Evolutionary conservation across 1,139 yeast genomes (phyloP).

Genomic region (Starmera stellimalicola): DNA sequence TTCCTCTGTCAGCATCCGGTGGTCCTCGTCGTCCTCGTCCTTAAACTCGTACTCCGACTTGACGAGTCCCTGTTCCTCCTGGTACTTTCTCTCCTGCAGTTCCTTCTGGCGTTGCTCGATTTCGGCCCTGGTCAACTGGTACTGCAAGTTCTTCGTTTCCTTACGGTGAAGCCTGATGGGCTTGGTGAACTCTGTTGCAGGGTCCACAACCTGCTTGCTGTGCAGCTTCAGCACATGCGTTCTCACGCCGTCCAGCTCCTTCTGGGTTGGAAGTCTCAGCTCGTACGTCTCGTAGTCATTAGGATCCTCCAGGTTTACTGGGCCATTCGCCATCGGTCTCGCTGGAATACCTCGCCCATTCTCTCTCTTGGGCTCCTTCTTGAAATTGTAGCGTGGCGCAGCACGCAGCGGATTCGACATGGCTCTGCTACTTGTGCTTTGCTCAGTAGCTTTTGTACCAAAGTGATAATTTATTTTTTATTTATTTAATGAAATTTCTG

Average conservation of each 20-base stretch:
- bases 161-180: constrained; percentile 88
- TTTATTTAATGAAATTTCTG: too few species aligned
- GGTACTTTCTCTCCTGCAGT: constrained; percentile 17
- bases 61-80: constrained; percentile 10
- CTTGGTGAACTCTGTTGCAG: constrained; percentile 48
- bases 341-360: constrained; percentile 8
- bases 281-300: constrained; percentile 27
- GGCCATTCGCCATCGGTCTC: constrained; percentile 3
- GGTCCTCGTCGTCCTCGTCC: constrained; percentile 28
- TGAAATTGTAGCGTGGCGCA: constrained; percentile 11
- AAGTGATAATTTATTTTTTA: too few species aligned
- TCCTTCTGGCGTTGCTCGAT: constrained; percentile 41
- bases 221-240: constrained; percentile 81
- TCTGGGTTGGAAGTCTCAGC: constrained; percentile 61
- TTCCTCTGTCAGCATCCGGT: constrained; percentile 24
- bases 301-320: constrained; percentile 10
- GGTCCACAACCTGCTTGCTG: constrained; percentile 62
- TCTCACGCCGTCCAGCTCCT: constrained; percentile 65
- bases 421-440: too few species aligned
- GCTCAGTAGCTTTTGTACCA: too few species aligned
- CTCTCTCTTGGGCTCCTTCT: constrained; percentile 6
- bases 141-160: constrained; percentile 85
- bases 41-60: constrained; percentile 3
- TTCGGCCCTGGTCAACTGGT: constrained; percentile 62
- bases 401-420: constrained; percentile 15